Evolutionary conservation across 768 basidiomycete genomes (phyloP), one percentile per base, ranked within the genome.

Genomic region (Amanita jacksonii): DNA sequence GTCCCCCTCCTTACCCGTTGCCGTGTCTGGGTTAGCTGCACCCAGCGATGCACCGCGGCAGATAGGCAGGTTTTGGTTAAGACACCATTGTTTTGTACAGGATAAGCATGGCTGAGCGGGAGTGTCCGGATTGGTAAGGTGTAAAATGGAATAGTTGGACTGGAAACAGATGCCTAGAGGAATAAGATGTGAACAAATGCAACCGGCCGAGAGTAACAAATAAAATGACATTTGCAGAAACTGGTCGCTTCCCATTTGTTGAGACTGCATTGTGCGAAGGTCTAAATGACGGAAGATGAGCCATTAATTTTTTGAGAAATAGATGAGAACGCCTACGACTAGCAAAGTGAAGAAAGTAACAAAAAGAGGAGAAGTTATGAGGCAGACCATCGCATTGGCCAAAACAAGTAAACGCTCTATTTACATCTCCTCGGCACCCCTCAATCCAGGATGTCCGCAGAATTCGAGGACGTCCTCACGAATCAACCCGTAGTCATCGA

Each of bases 401-500:
- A 38, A 45, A 45, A 38, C 27, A 31, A 28, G 35, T 16, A 37
- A 43, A 28, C 16, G 20, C 24, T 36, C 43, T 13, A 34, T 27
- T 36, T 35, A 54, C 57, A 53, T 53, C 52, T 47, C 51, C 43
- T 37, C 39, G 41, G 45, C 40, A 52, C 52, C 9, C 22, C 24
- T 13, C 20, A 3, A 7, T 7, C 22, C 18, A 38, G 19, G 48
- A 91, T 90, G 88, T 81, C 83, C 50, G 75, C 81, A 43, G 88
- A 90, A 68, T 90, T 80, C 64, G 88, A 91, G 62, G 88, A 91
- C 61, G 88, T 91, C 53, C 77, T 96, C 61, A 94, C 93, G 47
- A 98, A 97, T 69, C 94, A 98, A 65, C 94, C 94, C 4, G 92
- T 98, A 47, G 94, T 98, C 52, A 96, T 98, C 57, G 94, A 98